A percentile compares a stretch with the other conserved stretches of the same genome.
Evolutionary conservation across 2,329 filamentous ascomycete species (phyloP).

Genomic region (Neoscytalidium dimidiatum): DNA sequence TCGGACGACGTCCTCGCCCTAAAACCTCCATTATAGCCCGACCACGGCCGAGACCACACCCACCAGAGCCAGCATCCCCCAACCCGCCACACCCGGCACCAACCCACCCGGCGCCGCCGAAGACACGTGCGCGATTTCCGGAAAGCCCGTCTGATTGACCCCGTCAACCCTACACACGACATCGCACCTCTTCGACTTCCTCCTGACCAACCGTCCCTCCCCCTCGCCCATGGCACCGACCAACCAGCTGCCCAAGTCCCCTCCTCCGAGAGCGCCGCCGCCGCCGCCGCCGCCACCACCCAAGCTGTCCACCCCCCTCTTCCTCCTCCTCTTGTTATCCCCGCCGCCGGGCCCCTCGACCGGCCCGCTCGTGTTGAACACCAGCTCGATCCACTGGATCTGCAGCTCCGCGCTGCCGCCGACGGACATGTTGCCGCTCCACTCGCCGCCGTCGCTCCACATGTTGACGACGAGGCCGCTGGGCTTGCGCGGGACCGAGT

Average conservation of each 20-base stretch:
- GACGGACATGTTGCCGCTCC: constrained; percentile 61
- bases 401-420: constrained; percentile 56
- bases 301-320: not conserved
- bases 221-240: not conserved
- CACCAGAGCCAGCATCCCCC: constrained; percentile 29
- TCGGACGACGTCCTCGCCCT: too few species aligned
- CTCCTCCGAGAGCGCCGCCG: not conserved
- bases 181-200: constrained; percentile 25
- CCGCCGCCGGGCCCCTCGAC: constrained; percentile 28
- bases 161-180: constrained; percentile 41
- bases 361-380: constrained; percentile 49
- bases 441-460: constrained; percentile 63
- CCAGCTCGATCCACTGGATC: constrained; percentile 64
- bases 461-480: constrained; percentile 60
- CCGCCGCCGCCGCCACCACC: not conserved
- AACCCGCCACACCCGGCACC: constrained; percentile 12
- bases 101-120: not conserved
- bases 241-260: not conserved
- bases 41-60: constrained; percentile 26
- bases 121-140: constrained; percentile 34
- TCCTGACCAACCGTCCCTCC: constrained; percentile 21
- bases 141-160: constrained; percentile 34
- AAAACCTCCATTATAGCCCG: constrained; percentile 23
- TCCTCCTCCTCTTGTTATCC: constrained; percentile 19
- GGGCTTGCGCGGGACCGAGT: constrained; percentile 57